These are phyloP conservation scores for Polymyxa betae DNA, from an alignment of 208 protist genomes.

Conservation along the genomic window DNA sequence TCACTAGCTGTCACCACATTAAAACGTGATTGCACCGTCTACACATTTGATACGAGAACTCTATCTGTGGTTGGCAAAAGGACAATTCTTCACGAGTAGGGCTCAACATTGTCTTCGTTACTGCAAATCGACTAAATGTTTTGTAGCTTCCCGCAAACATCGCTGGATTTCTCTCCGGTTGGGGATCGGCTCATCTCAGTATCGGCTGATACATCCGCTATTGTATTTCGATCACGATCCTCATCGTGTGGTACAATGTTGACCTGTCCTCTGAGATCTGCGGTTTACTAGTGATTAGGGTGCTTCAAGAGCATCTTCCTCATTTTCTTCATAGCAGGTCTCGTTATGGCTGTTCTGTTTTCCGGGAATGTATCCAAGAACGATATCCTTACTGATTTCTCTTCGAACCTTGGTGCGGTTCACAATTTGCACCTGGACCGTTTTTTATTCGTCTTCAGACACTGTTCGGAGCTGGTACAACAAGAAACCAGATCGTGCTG, in stretches of 20 bases:
- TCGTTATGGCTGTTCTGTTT: not conserved
- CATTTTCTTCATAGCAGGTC: not conserved
- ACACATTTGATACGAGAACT: constrained; percentile 8
- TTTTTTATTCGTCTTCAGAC: too few species aligned
- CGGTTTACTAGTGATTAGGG: not conserved
- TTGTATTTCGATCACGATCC: not conserved
- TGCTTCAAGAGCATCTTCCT: not conserved
- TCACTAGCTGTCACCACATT: constrained; percentile 19
- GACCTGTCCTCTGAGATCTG: not conserved
- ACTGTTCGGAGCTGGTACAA: too few species aligned
- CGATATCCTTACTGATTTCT: too few species aligned
- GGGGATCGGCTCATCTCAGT: not conserved
- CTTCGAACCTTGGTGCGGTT: too few species aligned
- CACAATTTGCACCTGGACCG: too few species aligned
- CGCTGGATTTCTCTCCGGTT: not conserved
- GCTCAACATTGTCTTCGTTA: not conserved
- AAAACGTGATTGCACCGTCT: not conserved
- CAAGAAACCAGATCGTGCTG: too few species aligned
- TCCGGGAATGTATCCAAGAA: too few species aligned
- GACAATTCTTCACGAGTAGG: not conserved
- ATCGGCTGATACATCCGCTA: constrained; percentile 7
- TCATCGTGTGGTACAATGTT: not conserved
- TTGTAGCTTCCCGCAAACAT: constrained; percentile 2
- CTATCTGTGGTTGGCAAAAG: not conserved
- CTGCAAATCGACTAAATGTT: not conserved